A percentile compares a stretch with the other conserved stretches of the same genome.
Conservation (phyloP, 441 rosid genomes). For the Theobroma grandiflorum region DNA sequence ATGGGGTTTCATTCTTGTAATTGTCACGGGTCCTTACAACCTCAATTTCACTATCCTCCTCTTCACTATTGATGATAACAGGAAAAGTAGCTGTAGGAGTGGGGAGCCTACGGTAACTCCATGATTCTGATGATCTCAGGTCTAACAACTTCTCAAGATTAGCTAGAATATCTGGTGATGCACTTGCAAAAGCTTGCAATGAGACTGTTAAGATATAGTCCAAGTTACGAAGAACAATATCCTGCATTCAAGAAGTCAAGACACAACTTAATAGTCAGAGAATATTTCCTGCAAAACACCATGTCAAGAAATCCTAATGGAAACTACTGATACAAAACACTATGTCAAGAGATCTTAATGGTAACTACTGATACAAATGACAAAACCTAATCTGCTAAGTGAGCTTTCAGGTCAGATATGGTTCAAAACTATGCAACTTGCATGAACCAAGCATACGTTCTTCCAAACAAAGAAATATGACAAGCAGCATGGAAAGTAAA, state of each 20-base stretch:
- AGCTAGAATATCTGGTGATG: constrained; percentile 80
- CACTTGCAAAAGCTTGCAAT: constrained; percentile 71
- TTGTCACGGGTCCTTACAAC: constrained; percentile 66
- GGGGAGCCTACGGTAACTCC: constrained; percentile 93
- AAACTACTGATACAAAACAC: constrained; percentile 7
- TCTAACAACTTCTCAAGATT: constrained; percentile 84
- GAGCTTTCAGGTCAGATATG: constrained; percentile 16
- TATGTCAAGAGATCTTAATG: background rate
- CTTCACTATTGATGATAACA: constrained; percentile 79
- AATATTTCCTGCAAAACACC: background rate
- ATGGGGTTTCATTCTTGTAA: constrained; percentile 40
- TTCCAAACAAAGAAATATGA: constrained; percentile 6
- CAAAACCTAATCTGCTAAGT: constrained; percentile 7
- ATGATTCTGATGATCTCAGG: constrained; percentile 82
- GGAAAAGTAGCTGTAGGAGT: constrained; percentile 92
- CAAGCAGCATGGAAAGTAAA: background rate
- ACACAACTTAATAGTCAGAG: constrained; percentile 16
- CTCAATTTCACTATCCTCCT: constrained; percentile 77
- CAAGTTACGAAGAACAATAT: constrained; percentile 84
- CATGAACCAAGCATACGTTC: background rate
- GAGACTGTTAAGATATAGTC: constrained; percentile 82
- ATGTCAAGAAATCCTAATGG: constrained; percentile 7
- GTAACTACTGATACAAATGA: constrained; percentile 6
- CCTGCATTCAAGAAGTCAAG: constrained; percentile 60
- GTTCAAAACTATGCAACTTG: background rate